phyloP scores from a whole-genome alignment of 768 basidiomycete genomes.

The Suillus subalutaceus region DNA sequence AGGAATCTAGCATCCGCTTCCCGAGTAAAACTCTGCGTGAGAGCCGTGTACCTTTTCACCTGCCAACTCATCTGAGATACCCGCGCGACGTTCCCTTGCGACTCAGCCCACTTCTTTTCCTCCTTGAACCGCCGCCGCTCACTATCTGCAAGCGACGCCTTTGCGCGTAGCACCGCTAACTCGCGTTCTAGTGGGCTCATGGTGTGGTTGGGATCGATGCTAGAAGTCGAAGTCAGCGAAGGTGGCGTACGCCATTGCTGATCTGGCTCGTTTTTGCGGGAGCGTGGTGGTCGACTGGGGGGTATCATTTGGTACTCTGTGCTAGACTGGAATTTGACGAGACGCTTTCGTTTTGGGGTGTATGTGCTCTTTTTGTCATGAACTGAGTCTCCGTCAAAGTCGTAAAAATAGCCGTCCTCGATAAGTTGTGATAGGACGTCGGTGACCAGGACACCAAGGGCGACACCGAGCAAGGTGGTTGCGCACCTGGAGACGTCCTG shows the following conservation, averaged over 20 bases:
- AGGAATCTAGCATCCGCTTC: slow-evolving; percentile 74
- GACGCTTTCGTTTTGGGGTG: slow-evolving; percentile 36
- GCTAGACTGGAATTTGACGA: slow-evolving; percentile 49
- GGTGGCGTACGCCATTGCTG: slow-evolving; percentile 43
- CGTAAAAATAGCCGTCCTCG: slow-evolving; percentile 47
- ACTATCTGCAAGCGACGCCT: slow-evolving; percentile 80
- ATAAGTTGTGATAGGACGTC: slow-evolving; percentile 71
- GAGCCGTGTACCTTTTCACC: slow-evolving; percentile 75
- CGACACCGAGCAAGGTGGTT: slow-evolving; percentile 66
- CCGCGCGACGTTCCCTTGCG: slow-evolving; percentile 74
- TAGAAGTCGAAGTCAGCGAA: slow-evolving; percentile 68
- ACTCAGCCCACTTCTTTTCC: slow-evolving; percentile 85
- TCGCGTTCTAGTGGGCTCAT: slow-evolving; percentile 74
- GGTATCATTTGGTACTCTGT: slow-evolving; percentile 35
- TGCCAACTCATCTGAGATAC: slow-evolving; percentile 84
- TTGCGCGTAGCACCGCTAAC: slow-evolving; percentile 72
- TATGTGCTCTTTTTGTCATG: slow-evolving; percentile 26
- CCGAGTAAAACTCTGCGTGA: slow-evolving; percentile 79
- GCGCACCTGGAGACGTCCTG: slow-evolving; percentile 59
- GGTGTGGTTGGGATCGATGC: slow-evolving; percentile 58
- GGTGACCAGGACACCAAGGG: slow-evolving; percentile 68
- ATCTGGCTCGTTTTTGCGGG: slow-evolving; percentile 31
- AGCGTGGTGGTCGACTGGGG: slow-evolving; percentile 27
- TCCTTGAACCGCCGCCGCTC: slow-evolving; percentile 83
- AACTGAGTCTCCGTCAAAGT: slow-evolving; percentile 24